Evolutionary conservation across 2,329 filamentous ascomycete species (phyloP), one percentile per base, ranked within the genome.

Genomic region (Exophiala xenobiotica): DNA sequence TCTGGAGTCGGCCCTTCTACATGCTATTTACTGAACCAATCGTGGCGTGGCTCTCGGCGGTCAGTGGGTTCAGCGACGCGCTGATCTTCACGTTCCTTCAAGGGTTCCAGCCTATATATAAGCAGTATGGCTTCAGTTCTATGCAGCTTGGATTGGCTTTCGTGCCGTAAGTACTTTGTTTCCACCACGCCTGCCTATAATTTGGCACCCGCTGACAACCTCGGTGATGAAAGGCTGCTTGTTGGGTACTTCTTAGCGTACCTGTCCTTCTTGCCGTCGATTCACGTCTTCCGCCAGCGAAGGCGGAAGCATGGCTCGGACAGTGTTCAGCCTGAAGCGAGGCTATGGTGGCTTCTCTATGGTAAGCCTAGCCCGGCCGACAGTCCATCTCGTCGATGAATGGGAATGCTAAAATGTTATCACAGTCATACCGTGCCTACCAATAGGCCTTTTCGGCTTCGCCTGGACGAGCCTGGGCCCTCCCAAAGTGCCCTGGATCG

Each of bases 51-150:
- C 69, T 86, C 2, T 85, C 82, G 7, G 69, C 85, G 3, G 72
- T 86, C 22, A 80, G 76, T 46, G 82, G 82, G 22, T 85, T 86
- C 71, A 79, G 76, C 51, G 82, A 86, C 55, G 80, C 81, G 0
- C 71, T 86, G 37, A 83, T 86, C 62, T 86, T 85, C 69, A 83
- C 81, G 69, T 84, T 84, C 65, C 76, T 86, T 31, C 79, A 86
- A 62, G 81, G 78, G 0, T 84, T 84, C 54, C 67, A 70, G 1
- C 72, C 80, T 0, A 82, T 86, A 3, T 83, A 83, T 57, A 65
- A 73, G 35, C 75, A 84, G 56, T 86, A 80, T 78, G 61, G 71
- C 22, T 86, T 86, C 65, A 68, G 71, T 29, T 71, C 70, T 9
- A 65, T 77, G 33, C 64, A 70, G 8, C 67, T 75, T 24, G 78